Conservation (phyloP, 192 early-diverging fungal species). For the Diversispora eburnea region DNA sequence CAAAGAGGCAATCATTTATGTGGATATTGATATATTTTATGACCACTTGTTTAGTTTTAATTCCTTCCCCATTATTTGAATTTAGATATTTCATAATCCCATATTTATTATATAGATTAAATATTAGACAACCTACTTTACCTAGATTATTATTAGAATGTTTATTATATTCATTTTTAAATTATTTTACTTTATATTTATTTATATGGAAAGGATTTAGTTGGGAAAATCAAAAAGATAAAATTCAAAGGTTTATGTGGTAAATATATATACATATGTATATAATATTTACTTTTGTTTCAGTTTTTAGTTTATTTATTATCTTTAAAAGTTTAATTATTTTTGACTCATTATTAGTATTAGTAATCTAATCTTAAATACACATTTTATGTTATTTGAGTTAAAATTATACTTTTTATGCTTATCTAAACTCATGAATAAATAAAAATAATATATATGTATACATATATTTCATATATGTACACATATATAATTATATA, state of each 20-base stretch:
- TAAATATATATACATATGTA: constrained; percentile 37
- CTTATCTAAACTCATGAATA: too few species aligned
- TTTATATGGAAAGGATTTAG: constrained; percentile 75
- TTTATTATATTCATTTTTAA: constrained; percentile 53
- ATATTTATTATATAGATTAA: constrained; percentile 67
- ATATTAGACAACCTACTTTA: constrained; percentile 44
- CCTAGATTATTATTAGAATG: constrained; percentile 41
- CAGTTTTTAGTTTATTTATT: too few species aligned
- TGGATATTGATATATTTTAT: constrained; percentile 52
- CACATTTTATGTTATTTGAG: too few species aligned
- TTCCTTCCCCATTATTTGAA: constrained; percentile 92
- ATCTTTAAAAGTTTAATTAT: too few species aligned
- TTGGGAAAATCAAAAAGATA: constrained; percentile 67
- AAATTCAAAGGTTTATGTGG: constrained; percentile 91
- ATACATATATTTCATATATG: too few species aligned
- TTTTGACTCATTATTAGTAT: too few species aligned
- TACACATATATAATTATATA: too few species aligned
- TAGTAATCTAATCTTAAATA: too few species aligned
- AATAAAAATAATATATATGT: too few species aligned
- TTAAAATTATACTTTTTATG: too few species aligned
- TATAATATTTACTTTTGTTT: too few species aligned
- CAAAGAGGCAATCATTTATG: constrained; percentile 43
- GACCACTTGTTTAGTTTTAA: constrained; percentile 59
- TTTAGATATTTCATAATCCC: constrained; percentile 95
- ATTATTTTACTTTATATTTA: constrained; percentile 65